Evolutionary conservation across 768 basidiomycete genomes (phyloP).

Genomic region (Arthromyces matolae): DNA sequence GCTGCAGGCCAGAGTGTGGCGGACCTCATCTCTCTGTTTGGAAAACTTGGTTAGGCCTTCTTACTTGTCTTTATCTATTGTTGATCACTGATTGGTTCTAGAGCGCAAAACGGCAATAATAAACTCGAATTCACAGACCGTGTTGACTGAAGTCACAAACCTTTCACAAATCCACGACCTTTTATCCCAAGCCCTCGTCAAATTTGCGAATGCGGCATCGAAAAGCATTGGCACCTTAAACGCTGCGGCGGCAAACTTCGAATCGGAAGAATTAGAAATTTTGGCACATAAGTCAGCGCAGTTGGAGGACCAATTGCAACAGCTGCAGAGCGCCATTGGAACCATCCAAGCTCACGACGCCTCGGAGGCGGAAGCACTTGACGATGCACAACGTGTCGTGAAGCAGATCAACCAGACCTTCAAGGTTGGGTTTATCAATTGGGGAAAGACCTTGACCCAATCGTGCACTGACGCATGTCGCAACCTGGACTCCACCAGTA

Average conservation of each 20-base stretch:
- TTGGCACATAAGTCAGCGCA: constrained; percentile 47
- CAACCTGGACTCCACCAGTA: constrained; percentile 41
- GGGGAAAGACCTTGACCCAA: constrained; percentile 50
- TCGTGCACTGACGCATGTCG: constrained; percentile 46
- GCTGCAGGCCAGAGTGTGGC: constrained; percentile 63
- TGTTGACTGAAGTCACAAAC: constrained; percentile 56
- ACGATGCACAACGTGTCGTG: constrained; percentile 43
- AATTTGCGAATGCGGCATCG: constrained; percentile 54
- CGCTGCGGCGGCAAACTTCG: constrained; percentile 52
- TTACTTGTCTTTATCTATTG: background rate
- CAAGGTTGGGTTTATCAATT: constrained; percentile 47
- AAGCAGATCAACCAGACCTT: constrained; percentile 52
- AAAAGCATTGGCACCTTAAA: constrained; percentile 53
- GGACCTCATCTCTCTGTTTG: constrained; percentile 70
- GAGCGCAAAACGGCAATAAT: constrained; percentile 72
- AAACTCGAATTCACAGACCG: constrained; percentile 60
- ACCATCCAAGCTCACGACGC: constrained; percentile 55
- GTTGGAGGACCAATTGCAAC: constrained; percentile 55
- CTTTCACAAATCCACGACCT: constrained; percentile 51
- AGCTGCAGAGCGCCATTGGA: constrained; percentile 47
- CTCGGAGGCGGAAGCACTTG: constrained; percentile 49
- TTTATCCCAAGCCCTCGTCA: constrained; percentile 56
- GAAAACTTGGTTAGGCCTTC: constrained; percentile 69
- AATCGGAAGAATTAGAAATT: constrained; percentile 52
- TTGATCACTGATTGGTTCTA: constrained; percentile 26